Percentiles rank a stretch among this genome's conserved stretches.
phyloP scores from a whole-genome alignment of 805 yeast species.

The Saccharomycodes ludwigii region DNA sequence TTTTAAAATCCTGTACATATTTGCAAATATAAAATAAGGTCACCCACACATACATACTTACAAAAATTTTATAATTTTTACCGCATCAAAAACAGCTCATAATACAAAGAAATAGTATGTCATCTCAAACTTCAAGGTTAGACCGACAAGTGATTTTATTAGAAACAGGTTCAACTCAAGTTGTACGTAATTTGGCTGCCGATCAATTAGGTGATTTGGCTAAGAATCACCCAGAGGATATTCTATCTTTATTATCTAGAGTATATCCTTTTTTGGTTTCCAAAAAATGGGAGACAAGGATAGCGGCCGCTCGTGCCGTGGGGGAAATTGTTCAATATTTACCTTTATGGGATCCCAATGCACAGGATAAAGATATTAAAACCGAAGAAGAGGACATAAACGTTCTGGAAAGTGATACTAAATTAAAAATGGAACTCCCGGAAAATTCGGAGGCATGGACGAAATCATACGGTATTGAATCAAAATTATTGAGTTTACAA shows the following conservation, averaged over 20 bases:
- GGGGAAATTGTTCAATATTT: slow-evolving; percentile 84
- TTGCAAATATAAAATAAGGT: neutral
- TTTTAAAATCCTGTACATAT: neutral
- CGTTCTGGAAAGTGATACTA: slow-evolving; percentile 6
- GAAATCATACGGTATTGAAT: slow-evolving; percentile 23
- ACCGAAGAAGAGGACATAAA: slow-evolving; percentile 2
- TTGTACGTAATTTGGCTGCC: slow-evolving; percentile 92
- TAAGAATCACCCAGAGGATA: slow-evolving; percentile 88
- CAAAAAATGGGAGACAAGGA: slow-evolving; percentile 90
- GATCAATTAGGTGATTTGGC: slow-evolving; percentile 93
- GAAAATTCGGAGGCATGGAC: slow-evolving; percentile 13
- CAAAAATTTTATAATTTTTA: neutral
- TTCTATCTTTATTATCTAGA: slow-evolving; percentile 67
- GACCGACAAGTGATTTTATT: slow-evolving; percentile 37
- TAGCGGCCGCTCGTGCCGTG: slow-evolving; percentile 86
- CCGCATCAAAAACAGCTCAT: neutral
- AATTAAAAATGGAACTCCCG: slow-evolving; percentile 16
- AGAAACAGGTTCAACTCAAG: slow-evolving; percentile 91
- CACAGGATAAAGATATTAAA: slow-evolving; percentile 31
- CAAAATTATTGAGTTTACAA: slow-evolving; percentile 31
- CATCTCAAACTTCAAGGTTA: slow-evolving; percentile 28
- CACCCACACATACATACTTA: neutral
- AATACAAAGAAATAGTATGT: slow-evolving; percentile 11
- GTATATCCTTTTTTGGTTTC: slow-evolving; percentile 82
- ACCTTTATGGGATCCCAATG: slow-evolving; percentile 78